Evolutionary conservation across 1,139 yeast genomes (phyloP).

Genomic region (Tardiomyces blankii): DNA sequence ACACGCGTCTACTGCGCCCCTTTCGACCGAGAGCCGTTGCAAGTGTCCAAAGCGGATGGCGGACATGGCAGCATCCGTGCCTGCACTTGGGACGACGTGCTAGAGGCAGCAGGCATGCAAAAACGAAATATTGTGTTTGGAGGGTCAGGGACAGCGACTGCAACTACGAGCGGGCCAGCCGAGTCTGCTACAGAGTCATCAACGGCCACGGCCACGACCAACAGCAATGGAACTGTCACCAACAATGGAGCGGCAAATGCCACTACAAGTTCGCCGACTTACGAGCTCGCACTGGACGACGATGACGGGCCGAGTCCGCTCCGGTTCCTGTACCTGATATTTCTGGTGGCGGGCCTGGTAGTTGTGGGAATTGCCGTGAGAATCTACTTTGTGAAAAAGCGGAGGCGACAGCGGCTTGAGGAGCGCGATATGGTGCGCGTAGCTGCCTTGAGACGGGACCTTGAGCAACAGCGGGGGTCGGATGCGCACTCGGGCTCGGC

Average conservation of each 20-base stretch:
- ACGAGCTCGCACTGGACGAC: slow-evolving; percentile 4
- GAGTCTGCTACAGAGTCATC: too few relatives aligned
- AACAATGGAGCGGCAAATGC: neutral
- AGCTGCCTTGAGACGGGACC: slow-evolving; percentile 18
- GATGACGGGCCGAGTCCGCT: slow-evolving; percentile 9
- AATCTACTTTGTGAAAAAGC: slow-evolving; percentile 12
- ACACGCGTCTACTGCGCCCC: too few relatives aligned
- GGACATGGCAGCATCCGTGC: too few relatives aligned
- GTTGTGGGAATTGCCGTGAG: slow-evolving; percentile 15
- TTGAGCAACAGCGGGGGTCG: slow-evolving; percentile 10
- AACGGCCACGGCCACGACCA: neutral
- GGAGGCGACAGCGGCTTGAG: slow-evolving; percentile 12
- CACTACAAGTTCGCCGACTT: slow-evolving; percentile 3
- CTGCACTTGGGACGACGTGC: too few relatives aligned
- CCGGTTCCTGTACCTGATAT: slow-evolving; percentile 17
- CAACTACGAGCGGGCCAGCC: neutral
- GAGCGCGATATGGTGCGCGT: slow-evolving; percentile 12
- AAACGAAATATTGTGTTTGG: neutral
- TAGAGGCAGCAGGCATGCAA: neutral
- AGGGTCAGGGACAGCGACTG: neutral
- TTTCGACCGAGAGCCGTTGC: too few relatives aligned
- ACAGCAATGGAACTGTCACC: neutral
- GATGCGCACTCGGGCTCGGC: neutral
- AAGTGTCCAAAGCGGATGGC: too few relatives aligned
- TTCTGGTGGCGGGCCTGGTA: slow-evolving; percentile 17